Conservation (phyloP, 352 stramenopile species). For the Phytophthora megakarya region DNA sequence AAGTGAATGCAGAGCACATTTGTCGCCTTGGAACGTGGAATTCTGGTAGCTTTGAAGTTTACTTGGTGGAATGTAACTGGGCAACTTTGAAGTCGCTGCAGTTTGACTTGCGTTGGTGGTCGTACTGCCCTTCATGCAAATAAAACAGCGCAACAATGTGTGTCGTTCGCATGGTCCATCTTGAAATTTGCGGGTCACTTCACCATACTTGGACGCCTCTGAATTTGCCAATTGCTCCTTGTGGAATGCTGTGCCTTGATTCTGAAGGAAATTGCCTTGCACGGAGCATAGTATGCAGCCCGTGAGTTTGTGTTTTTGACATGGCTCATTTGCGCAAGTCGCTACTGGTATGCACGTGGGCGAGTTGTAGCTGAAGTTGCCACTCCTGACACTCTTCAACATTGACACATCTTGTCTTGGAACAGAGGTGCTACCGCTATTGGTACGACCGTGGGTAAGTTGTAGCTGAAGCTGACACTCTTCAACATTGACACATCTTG, state of each 20-base stretch:
- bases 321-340: constrained; percentile 11
- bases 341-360: neutral
- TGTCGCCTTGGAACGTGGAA: neutral
- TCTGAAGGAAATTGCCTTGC: constrained; percentile 15
- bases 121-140: constrained; percentile 44
- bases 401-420: constrained; percentile 15
- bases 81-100: neutral
- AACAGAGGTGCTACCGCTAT: neutral
- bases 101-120: neutral
- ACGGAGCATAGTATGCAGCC: constrained; percentile 69
- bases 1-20: constrained; percentile 61
- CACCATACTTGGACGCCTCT: neutral
- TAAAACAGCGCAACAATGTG: constrained; percentile 63
- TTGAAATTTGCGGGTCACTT: constrained; percentile 10
- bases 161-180: constrained; percentile 52
- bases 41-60: neutral
- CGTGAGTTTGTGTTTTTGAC: constrained; percentile 62
- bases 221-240: neutral
- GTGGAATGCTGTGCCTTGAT: neutral
- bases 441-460: neutral
- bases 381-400: constrained; percentile 12
- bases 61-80: neutral
- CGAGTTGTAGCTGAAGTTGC: constrained; percentile 13
- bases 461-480: constrained; percentile 10
- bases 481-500: constrained; percentile 23